Conservation (phyloP, 139 green algal species). For the Trebouxia sp. region DNA sequence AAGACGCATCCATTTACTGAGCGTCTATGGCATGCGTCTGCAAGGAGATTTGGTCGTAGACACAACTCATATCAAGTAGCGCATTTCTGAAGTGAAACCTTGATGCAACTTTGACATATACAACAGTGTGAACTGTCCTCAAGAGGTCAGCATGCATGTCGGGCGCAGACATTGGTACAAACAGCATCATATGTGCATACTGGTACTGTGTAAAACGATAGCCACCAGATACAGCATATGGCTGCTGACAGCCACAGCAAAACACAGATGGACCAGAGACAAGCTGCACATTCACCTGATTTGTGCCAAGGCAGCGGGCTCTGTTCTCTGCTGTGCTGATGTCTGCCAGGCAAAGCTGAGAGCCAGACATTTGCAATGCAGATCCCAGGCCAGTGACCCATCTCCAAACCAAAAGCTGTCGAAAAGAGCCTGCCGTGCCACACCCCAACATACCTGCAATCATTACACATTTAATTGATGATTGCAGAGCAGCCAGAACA, state of each 20-base stretch:
- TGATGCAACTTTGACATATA: no score
- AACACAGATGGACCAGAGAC: not conserved
- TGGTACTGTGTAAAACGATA: not conserved
- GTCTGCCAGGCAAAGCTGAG: slow-evolving; percentile 43
- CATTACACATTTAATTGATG: no score
- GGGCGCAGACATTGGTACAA: not conserved
- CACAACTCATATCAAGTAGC: no score
- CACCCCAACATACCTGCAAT: slow-evolving; percentile 44
- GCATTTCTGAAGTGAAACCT: no score
- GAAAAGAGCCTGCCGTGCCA: slow-evolving; percentile 31
- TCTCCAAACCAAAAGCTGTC: slow-evolving; percentile 37
- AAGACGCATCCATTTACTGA: no score
- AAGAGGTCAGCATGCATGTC: not conserved
- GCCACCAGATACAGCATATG: not conserved
- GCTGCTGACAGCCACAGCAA: not conserved
- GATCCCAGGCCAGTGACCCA: slow-evolving; percentile 41
- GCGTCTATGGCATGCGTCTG: no score
- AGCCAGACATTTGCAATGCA: slow-evolving; percentile 42
- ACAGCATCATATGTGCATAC: not conserved
- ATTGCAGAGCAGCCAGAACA: not conserved
- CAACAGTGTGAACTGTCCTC: no score
- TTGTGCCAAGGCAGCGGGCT: slow-evolving; percentile 38
- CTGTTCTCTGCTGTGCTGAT: slow-evolving; percentile 37
- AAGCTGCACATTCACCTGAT: slow-evolving; percentile 26
- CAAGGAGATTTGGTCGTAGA: no score